phyloP scores from a whole-genome alignment of 345 rosid genomes.

The Citrus mangshanensis region DNA sequence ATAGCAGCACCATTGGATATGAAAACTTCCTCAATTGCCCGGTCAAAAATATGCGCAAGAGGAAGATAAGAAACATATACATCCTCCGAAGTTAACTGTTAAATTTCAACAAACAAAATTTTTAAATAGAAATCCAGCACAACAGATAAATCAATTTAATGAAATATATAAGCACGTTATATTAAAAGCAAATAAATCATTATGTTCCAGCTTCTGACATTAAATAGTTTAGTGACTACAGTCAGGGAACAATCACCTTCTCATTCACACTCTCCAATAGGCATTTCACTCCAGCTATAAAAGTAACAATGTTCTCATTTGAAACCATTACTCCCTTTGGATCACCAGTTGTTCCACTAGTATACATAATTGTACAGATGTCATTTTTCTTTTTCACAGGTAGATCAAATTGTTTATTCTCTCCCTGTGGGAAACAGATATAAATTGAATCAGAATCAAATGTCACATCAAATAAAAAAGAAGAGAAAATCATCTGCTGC shows the following conservation, averaged over 20 bases:
- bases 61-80: slow-evolving; percentile 94
- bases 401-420: slow-evolving; percentile 60
- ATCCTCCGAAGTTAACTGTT: slow-evolving; percentile 67
- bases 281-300: slow-evolving; percentile 68
- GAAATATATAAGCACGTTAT: background rate
- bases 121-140: background rate
- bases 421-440: slow-evolving; percentile 51
- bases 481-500: background rate
- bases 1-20: slow-evolving; percentile 76
- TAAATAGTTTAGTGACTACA: background rate
- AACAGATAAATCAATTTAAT: background rate
- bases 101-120: slow-evolving; percentile 18
- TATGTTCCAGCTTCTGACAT: background rate
- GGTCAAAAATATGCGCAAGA: slow-evolving; percentile 93
- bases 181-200: slow-evolving; percentile 1
- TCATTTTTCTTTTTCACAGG: slow-evolving; percentile 78
- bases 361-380: slow-evolving; percentile 94
- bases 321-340: slow-evolving; percentile 97
- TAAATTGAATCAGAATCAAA: slow-evolving; percentile 9
- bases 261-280: slow-evolving; percentile 62
- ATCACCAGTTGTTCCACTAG: slow-evolving; percentile 99
- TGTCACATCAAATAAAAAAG: background rate
- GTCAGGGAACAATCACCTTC: slow-evolving; percentile 37
- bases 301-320: slow-evolving; percentile 76
- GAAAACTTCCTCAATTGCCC: slow-evolving; percentile 81